A percentile compares a stretch with the other conserved stretches of the same genome.
phyloP scores from a whole-genome alignment of 2,329 filamentous ascomycete species.

The Microsporum canis region DNA sequence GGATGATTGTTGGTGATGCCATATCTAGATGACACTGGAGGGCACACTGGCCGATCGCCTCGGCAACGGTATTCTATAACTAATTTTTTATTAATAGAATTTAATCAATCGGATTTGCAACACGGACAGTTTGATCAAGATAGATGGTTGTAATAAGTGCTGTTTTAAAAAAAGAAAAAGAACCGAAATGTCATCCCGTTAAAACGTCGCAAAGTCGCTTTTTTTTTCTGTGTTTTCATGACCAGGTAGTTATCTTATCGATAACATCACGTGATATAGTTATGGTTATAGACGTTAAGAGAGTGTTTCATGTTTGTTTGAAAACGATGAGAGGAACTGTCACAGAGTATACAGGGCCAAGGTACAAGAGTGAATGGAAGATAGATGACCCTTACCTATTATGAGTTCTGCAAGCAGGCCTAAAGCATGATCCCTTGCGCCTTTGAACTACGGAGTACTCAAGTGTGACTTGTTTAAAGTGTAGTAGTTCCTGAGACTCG shows the following conservation, averaged over 20 bases:
- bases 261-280: background rate
- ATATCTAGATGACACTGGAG: conserved; percentile 29
- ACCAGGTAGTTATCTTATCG: background rate
- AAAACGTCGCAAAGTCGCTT: background rate
- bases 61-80: background rate
- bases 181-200: background rate
- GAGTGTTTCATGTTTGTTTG: background rate
- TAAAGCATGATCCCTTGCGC: background rate
- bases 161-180: background rate
- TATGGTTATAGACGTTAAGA: background rate
- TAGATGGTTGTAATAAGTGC: background rate
- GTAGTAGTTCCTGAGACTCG: background rate
- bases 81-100: background rate
- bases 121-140: background rate
- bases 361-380: too few relatives aligned
- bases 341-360: background rate
- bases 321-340: background rate
- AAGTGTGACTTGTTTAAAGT: background rate
- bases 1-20: conserved; percentile 53
- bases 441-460: background rate
- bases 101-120: background rate
- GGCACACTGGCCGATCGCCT: background rate
- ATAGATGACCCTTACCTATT: too few relatives aligned
- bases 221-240: background rate
- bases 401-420: background rate